Base-by-base conservation (phyloP, 805 yeast species). In the Saccharomycopsis sp. region DNA sequence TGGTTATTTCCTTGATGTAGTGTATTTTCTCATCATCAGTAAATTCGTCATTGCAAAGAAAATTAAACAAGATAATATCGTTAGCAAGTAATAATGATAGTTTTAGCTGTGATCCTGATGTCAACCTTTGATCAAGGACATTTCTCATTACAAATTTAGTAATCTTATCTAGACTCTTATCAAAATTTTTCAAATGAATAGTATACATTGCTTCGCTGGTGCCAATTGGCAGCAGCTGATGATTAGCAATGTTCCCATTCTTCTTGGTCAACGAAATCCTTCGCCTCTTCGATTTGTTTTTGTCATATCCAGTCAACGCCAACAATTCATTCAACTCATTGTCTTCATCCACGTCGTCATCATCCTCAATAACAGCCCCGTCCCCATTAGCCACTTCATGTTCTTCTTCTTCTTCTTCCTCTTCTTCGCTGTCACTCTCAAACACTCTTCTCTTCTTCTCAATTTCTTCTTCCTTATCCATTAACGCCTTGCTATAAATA, bases 281-380 rank as follows among this genome's bases (percentile, higher is more conserved):
- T 16, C 19, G 17, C 37, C 27, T 43, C 38, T 45, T 45, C 6
- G 36, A 27, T 9, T 20, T 27, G 14, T 5, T 26, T 24, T 29
- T 36, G 26, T 39, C 48, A 32, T 48, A 48, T 6, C 51, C 51
- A 20, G 48, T 48, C 21, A 48, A 22, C 40, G 36, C 51, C 7
- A 48, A 37, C 21, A 48, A 23, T 16, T 44, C 51, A n/a, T 44
- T 32, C n/a, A n/a, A n/a, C n/a, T n/a, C n/a, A n/a, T n/a, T n/a
- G n/a, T n/a, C n/a, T 6, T 48, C 51, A 11, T 44, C 48, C 5
- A 44, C 48, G 28, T 40, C 45, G 14, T 28, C 11, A 9, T 44
- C 40, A n/a, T 40, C 45, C 13, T 40, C 37, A 16, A 36, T 36
- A 1, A 16, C 14, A 22, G 45, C 16, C 8, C 16, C 14, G 13